These are phyloP conservation scores for Oryza longistaminata DNA, from an alignment of 176 grass and related monocot species.

Conservation along the genomic window DNA sequence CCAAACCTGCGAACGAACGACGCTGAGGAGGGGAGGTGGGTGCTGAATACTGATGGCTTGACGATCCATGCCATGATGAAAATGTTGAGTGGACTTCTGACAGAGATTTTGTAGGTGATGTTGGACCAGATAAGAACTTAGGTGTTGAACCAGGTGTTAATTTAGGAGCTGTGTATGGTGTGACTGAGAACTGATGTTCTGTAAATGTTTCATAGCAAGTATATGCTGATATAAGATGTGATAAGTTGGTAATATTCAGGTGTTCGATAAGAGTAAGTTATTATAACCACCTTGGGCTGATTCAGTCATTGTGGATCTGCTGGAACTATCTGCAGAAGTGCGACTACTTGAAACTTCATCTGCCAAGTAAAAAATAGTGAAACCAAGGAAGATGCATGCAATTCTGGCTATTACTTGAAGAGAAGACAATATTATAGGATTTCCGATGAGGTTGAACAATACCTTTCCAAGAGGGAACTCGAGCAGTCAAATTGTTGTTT, in stretches of 20 bases:
- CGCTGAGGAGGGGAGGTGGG: slow-evolving; percentile 66
- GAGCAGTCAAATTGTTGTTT: slow-evolving; percentile 47
- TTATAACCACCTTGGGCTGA: slow-evolving; percentile 63
- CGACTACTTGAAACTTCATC: slow-evolving; percentile 63
- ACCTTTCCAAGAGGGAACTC: slow-evolving; percentile 66
- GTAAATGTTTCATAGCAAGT: slow-evolving; percentile 42
- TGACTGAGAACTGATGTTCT: slow-evolving; percentile 75
- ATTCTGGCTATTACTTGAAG: background rate
- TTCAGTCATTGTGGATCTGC: slow-evolving; percentile 51
- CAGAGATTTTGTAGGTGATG: slow-evolving; percentile 64
- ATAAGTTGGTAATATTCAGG: slow-evolving; percentile 1
- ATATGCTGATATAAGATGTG: slow-evolving; percentile 5
- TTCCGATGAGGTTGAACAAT: slow-evolving; percentile 1
- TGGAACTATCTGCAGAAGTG: slow-evolving; percentile 42
- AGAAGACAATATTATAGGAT: slow-evolving; percentile 16
- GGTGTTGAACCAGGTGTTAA: slow-evolving; percentile 51
- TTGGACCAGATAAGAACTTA: slow-evolving; percentile 67
- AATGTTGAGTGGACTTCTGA: slow-evolving; percentile 43
- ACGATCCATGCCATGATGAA: slow-evolving; percentile 58
- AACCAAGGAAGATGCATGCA: slow-evolving; percentile 20
- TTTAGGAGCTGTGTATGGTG: slow-evolving; percentile 51
- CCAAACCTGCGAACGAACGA: slow-evolving; percentile 61
- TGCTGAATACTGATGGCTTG: slow-evolving; percentile 78
- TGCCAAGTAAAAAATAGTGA: slow-evolving; percentile 31
- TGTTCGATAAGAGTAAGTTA: background rate